Base-by-base conservation (phyloP, 1,284 basidiomycete genomes). In the Gymnopus androsaceus region DNA sequence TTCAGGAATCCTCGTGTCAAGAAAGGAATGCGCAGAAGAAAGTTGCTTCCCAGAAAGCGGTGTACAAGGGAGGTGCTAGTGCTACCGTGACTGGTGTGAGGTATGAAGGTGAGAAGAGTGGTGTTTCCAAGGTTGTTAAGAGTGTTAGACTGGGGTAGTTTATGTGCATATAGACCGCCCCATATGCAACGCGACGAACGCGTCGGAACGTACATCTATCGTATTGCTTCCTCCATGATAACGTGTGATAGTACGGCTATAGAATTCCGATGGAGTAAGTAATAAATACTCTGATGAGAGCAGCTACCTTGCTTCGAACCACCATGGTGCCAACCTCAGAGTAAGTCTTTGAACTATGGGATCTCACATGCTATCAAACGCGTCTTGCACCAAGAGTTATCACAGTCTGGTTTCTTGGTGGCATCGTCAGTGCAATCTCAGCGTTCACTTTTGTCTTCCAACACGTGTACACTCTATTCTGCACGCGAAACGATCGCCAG, bases 1-100 rank as follows among this genome's bases (percentile, higher is more conserved):
- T 91, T 93, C 37, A 91, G 94, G 63, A 98, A 98, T 74, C 94
- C 95, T 30, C 87, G 95, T 64, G 94, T 98, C 73, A 98, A 97
- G 83, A 98, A 98, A 73, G 83, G 92, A 47, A 81, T 89, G 95
- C 94, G 58, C 91, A 95, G 79, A 93, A 91, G 78, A 94, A 89
- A 73, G 78, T 97, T 17, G 78, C 87, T 25, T 94, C 90, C 28
- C 92, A 95, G 72, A 89, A 92, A 69, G 87, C 94, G 19, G 82
- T 94, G 25, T 97, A 86, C 82, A 95, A 91, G 71, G 93, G 93
- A 58, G 92, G 93, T 31, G 75, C 91, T 57, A 81, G 79, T 27
- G 79, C 81, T 58, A 76, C n/a, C n/a, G n/a, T n/a, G n/a, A n/a
- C 74, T 27, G 81, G 75, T 28, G 72, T 78, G n/a, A 75, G 74